These are phyloP conservation scores for Sedum album DNA, from an alignment of 164 flowering plant species.

Conservation along the genomic window DNA sequence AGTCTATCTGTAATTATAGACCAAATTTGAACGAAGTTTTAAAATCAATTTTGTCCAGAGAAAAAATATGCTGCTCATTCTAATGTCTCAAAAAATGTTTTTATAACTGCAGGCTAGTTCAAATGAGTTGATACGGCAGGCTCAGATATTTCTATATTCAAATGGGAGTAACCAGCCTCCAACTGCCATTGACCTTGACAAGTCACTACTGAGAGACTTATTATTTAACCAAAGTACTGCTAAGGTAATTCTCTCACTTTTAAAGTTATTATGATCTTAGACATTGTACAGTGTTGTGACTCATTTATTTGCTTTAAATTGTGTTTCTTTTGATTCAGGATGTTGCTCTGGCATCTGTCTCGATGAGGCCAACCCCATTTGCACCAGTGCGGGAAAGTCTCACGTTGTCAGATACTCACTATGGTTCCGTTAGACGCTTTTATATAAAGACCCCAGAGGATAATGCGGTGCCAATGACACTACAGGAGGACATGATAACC, in stretches of 20 bases:
- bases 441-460: slow-evolving; percentile 81
- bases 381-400: slow-evolving; percentile 84
- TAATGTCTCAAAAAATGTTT: no score
- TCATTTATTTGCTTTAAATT: not conserved
- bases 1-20: no score
- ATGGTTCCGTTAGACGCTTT: slow-evolving; percentile 78
- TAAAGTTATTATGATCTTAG: not conserved
- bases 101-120: slow-evolving; percentile 42
- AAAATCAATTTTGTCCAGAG: no score
- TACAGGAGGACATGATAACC: slow-evolving; percentile 65
- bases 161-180: slow-evolving; percentile 72
- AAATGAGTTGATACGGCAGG: slow-evolving; percentile 62
- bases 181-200: slow-evolving; percentile 82
- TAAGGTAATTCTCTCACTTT: slow-evolving; percentile 41
- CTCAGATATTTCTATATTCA: slow-evolving; percentile 71
- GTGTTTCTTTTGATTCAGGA: slow-evolving; percentile 38
- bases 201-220: slow-evolving; percentile 59
- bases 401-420: slow-evolving; percentile 55
- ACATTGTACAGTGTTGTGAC: not conserved
- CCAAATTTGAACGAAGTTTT: no score
- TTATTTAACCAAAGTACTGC: slow-evolving; percentile 78
- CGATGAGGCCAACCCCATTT: slow-evolving; percentile 91
- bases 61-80: not conserved
- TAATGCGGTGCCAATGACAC: slow-evolving; percentile 54
- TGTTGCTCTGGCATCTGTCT: slow-evolving; percentile 85